Evolutionary conservation across 352 stramenopile species (phyloP).

Genomic region (Phytophthora hibernalis): DNA sequence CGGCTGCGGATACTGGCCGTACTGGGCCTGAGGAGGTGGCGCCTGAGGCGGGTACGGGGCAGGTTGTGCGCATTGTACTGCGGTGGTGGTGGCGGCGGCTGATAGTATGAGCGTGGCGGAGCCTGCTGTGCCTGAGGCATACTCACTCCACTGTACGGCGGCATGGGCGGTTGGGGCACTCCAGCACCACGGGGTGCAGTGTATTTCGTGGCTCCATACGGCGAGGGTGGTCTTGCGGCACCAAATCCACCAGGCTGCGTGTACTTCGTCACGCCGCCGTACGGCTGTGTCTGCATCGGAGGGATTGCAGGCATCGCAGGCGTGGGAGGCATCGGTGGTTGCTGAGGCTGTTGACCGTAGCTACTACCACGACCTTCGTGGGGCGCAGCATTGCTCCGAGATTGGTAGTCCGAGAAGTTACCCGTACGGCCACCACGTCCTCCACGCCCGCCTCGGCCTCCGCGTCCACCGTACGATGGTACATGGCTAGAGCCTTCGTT

Average conservation of each 20-base stretch:
- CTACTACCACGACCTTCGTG: slow-evolving; percentile 14
- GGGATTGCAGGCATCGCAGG: slow-evolving; percentile 8
- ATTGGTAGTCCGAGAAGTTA: slow-evolving; percentile 26
- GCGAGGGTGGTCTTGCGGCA: slow-evolving; percentile 19
- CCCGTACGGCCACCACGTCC: slow-evolving; percentile 29
- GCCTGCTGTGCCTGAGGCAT: slow-evolving; percentile 36
- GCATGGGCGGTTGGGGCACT: slow-evolving; percentile 32
- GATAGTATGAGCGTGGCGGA: slow-evolving; percentile 32
- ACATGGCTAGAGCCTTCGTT: slow-evolving; percentile 11
- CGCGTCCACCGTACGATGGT: slow-evolving; percentile 18
- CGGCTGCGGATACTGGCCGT: slow-evolving; percentile 40
- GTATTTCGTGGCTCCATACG: slow-evolving; percentile 52
- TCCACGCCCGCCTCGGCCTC: slow-evolving; percentile 28
- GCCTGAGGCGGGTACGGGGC: slow-evolving; percentile 36
- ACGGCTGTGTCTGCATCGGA: slow-evolving; percentile 49
- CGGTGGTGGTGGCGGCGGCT: slow-evolving; percentile 29
- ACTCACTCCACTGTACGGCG: slow-evolving; percentile 34
- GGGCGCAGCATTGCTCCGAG: slow-evolving; percentile 15
- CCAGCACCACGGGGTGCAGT: slow-evolving; percentile 35
- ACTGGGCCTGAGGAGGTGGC: slow-evolving; percentile 21
- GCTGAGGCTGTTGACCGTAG: slow-evolving; percentile 25
- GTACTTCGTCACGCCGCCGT: slow-evolving; percentile 59
- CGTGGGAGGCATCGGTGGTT: slow-evolving; percentile 17
- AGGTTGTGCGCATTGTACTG: slow-evolving; percentile 42
- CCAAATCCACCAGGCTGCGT: slow-evolving; percentile 46